Evolutionary conservation across 2,329 filamentous ascomycete genomes (phyloP).

Genomic region (Pseudogymnoascus sp.): DNA sequence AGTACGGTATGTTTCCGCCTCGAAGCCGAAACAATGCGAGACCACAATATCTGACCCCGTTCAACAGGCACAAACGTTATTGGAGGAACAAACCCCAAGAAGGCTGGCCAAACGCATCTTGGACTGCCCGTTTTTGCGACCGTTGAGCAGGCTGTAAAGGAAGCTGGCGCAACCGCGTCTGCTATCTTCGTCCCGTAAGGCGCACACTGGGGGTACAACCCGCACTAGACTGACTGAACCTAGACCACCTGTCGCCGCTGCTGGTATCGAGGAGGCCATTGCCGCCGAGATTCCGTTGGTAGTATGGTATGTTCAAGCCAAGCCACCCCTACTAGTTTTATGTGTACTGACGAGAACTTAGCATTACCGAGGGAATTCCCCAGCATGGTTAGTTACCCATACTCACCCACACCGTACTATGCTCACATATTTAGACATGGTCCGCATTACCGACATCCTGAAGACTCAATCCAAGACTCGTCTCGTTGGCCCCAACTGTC

Average conservation of each 20-base stretch:
- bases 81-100: conserved; percentile 98
- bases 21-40: neutral
- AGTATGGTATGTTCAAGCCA: conserved; percentile 54
- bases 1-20: conserved; percentile 68
- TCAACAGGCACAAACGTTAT: conserved; percentile 83
- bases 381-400: conserved; percentile 68
- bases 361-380: conserved; percentile 93
- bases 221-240: conserved; percentile 10
- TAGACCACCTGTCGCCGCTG: conserved; percentile 83
- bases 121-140: conserved; percentile 87
- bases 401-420: conserved; percentile 12
- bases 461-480: conserved; percentile 97
- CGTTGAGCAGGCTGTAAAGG: conserved; percentile 79
- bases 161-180: conserved; percentile 83
- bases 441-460: conserved; percentile 94
- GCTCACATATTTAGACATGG: conserved; percentile 64
- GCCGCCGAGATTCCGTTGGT: conserved; percentile 86
- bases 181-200: conserved; percentile 90
- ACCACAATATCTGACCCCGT: neutral
- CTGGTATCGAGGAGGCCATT: conserved; percentile 94
- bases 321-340: conserved; percentile 14
- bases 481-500: conserved; percentile 95
- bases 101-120: conserved; percentile 84
- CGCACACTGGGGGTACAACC: conserved; percentile 8
- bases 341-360: conserved; percentile 20